phyloP scores from a whole-genome alignment of 108 stramenopile species.

The Cyclostephanos tholiformis region DNA sequence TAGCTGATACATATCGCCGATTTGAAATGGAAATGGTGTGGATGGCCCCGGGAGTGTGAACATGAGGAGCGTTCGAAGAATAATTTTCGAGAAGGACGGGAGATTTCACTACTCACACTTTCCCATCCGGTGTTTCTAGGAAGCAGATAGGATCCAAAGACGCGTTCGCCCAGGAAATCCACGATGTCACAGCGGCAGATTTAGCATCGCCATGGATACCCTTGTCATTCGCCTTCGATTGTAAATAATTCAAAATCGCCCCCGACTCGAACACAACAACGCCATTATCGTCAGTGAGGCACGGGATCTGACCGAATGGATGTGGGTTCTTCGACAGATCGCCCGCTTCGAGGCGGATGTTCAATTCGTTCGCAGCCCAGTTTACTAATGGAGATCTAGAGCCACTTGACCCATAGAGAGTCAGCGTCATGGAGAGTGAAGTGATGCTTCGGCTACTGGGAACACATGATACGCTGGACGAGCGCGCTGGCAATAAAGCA shows the following conservation, averaged over 20 bases:
- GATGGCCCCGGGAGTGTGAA: not conserved
- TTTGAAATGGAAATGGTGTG: not conserved
- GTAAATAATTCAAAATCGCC: constrained; percentile 82
- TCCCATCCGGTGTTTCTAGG: constrained; percentile 82
- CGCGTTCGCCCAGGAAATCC: constrained; percentile 91
- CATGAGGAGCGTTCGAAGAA: not conserved
- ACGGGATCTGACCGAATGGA: constrained; percentile 89
- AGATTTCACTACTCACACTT: constrained; percentile 56
- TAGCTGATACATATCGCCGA: constrained; percentile 26
- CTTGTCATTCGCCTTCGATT: constrained; percentile 45
- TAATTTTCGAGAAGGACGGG: not conserved
- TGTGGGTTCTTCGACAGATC: constrained; percentile 77
- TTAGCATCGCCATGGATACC: constrained; percentile 25
- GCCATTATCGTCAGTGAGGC: constrained; percentile 63
- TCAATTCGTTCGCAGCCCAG: constrained; percentile 81
- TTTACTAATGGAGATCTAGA: constrained; percentile 83
- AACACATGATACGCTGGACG: not conserved
- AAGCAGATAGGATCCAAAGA: constrained; percentile 89
- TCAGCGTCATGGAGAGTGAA: constrained; percentile 46
- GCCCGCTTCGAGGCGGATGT: constrained; percentile 29
- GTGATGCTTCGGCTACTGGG: constrained; percentile 4
- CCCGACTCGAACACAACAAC: constrained; percentile 88
- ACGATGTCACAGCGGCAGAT: constrained; percentile 56
- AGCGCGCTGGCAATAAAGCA: constrained; percentile 8
- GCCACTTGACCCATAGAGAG: constrained; percentile 58